Conservation (phyloP, 2,329 filamentous ascomycete species). For the Geosmithia morbida region DNA sequence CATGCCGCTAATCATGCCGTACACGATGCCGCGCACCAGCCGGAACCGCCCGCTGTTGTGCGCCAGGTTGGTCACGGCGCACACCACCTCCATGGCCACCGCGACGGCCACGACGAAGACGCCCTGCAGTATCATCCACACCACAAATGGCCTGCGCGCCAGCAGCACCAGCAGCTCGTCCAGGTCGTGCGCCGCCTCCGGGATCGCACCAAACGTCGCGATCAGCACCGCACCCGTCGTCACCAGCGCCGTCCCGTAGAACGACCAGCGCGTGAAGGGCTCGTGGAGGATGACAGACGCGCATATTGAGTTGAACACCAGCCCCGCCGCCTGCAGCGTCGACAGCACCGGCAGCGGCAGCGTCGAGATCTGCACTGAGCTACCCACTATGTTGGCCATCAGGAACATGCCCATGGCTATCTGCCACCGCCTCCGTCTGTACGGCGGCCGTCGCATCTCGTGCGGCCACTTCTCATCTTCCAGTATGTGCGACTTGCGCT, state of each 20-base stretch:
- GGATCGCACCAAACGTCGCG: conserved; percentile 84
- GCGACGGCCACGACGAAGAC: conserved; percentile 59
- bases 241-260: conserved; percentile 78
- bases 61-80: conserved; percentile 33
- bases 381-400: conserved; percentile 83
- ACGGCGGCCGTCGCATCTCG: conserved; percentile 70
- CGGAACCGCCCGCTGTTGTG: conserved; percentile 50
- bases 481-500: conserved; percentile 94
- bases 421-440: conserved; percentile 88
- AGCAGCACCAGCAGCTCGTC: conserved; percentile 68
- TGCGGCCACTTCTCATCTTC: conserved; percentile 84
- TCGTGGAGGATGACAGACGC: conserved; percentile 85
- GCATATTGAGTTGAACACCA: conserved; percentile 98
- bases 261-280: conserved; percentile 87
- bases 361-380: conserved; percentile 94
- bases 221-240: conserved; percentile 82
- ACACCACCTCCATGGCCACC: conserved; percentile 42
- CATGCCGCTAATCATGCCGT: conserved; percentile 82
- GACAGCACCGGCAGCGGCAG: conserved; percentile 87
- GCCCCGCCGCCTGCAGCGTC: conserved; percentile 83
- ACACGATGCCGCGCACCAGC: conserved; percentile 68
- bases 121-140: conserved; percentile 78
- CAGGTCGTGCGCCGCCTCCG: conserved; percentile 80
- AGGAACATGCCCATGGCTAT: conserved; percentile 96
- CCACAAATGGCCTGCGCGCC: conserved; percentile 57